phyloP scores from a whole-genome alignment of 257 asterid species.

The Capsicum rhomboideum region DNA sequence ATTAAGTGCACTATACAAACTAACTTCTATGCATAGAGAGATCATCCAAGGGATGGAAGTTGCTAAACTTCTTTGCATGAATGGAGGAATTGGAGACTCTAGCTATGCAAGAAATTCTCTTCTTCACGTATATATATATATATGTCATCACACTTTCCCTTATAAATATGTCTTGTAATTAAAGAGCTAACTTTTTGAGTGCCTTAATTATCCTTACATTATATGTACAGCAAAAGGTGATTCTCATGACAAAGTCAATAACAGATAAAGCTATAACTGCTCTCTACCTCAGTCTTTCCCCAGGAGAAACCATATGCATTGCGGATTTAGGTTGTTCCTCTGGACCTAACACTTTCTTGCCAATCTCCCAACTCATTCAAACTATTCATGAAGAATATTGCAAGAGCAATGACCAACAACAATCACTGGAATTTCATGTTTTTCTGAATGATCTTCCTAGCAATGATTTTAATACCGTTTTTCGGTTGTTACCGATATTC shows the following conservation, averaged over 20 bases:
- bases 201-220: no score
- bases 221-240: slow-evolving; percentile 19
- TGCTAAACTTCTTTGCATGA: not conserved
- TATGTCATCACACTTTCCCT: not conserved
- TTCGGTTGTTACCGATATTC: slow-evolving; percentile 25
- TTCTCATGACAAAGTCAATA: slow-evolving; percentile 18
- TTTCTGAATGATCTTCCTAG: slow-evolving; percentile 53
- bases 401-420: no score
- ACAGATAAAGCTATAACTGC: slow-evolving; percentile 11
- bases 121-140: not conserved
- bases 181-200: no score
- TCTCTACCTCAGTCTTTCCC: slow-evolving; percentile 11
- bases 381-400: no score
- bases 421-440: slow-evolving; percentile 42
- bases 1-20: no score
- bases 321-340: slow-evolving; percentile 72
- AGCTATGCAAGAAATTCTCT: not conserved
- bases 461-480: slow-evolving; percentile 59
- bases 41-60: not conserved
- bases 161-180: no score
- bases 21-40: no score
- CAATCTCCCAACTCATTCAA: slow-evolving; percentile 7
- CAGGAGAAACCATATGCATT: slow-evolving; percentile 20
- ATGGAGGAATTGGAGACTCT: not conserved
- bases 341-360: slow-evolving; percentile 49